A percentile compares a stretch with the other conserved stretches of the same genome.
Conservation (phyloP, 176 grass and related monocot species). For the Phyllostachys edulis region DNA sequence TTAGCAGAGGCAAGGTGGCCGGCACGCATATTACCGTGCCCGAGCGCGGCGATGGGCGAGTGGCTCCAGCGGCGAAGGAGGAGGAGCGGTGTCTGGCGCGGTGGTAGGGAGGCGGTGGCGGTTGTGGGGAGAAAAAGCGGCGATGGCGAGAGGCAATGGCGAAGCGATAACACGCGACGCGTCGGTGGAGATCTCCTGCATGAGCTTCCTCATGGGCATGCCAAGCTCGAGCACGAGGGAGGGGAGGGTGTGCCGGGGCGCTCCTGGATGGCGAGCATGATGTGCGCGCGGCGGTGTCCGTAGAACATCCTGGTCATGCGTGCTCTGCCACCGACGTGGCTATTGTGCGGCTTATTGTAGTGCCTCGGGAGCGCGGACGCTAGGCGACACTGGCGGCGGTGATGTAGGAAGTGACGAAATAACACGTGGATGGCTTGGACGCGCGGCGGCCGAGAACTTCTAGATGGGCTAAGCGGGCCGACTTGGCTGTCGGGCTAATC, state of each 20-base stretch:
- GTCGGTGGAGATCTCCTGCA: conserved; percentile 70
- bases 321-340: conserved; percentile 54
- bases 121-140: too few species aligned
- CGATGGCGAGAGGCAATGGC: too few species aligned
- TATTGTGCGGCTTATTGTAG: conserved; percentile 49
- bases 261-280: conserved; percentile 81
- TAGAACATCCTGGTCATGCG: conserved; percentile 76
- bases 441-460: conserved; percentile 28
- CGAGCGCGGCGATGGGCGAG: too few species aligned
- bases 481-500: too few species aligned
- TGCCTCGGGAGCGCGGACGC: conserved; percentile 44
- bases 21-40: too few species aligned
- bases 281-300: conserved; percentile 66
- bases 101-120: too few species aligned
- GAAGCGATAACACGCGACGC: too few species aligned
- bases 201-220: conserved; percentile 76
- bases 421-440: conserved; percentile 62
- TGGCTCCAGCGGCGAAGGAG: too few species aligned
- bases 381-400: conserved; percentile 62
- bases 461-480: too few species aligned
- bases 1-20: too few species aligned
- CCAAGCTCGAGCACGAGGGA: conserved; percentile 82
- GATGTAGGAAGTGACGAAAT: conserved; percentile 76
- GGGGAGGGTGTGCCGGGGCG: conserved; percentile 69
- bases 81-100: too few species aligned